phyloP scores from a whole-genome alignment of 441 rosid genomes.

The Eruca vesicaria region DNA sequence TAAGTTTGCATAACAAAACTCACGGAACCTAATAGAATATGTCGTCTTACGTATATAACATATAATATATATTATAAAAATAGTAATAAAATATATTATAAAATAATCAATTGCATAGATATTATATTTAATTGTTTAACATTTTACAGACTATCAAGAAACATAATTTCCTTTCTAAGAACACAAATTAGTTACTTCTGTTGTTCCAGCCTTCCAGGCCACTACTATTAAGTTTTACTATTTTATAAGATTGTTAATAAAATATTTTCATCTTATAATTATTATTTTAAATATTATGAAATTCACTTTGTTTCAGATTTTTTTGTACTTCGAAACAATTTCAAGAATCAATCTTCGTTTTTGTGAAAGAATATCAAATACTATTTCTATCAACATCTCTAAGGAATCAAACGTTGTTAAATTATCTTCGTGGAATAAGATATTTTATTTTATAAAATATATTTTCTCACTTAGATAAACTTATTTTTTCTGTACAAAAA shows the following conservation, averaged over 20 bases:
- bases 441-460: not conserved
- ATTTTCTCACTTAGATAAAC: not conserved
- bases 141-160: not conserved
- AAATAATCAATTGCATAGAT: not conserved
- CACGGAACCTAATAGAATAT: not conserved
- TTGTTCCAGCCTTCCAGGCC: not conserved
- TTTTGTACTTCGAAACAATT: not conserved
- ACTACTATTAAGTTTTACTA: not conserved
- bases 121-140: not conserved
- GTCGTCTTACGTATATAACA: not conserved
- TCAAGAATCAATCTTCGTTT: not conserved
- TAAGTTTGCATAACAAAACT: not conserved
- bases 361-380: not conserved
- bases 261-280: not conserved
- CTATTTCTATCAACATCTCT: conserved; percentile 25
- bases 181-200: not conserved
- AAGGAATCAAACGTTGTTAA: conserved; percentile 12
- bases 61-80: not conserved
- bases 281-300: not conserved
- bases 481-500: not conserved
- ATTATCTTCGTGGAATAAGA: not conserved
- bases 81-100: not conserved
- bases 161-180: not conserved
- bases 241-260: not conserved
- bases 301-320: not conserved